A percentile compares a stretch with the other conserved stretches of the same genome.
Conservation (phyloP, 352 stramenopile species). For the Pythium rishiriense region DNA sequence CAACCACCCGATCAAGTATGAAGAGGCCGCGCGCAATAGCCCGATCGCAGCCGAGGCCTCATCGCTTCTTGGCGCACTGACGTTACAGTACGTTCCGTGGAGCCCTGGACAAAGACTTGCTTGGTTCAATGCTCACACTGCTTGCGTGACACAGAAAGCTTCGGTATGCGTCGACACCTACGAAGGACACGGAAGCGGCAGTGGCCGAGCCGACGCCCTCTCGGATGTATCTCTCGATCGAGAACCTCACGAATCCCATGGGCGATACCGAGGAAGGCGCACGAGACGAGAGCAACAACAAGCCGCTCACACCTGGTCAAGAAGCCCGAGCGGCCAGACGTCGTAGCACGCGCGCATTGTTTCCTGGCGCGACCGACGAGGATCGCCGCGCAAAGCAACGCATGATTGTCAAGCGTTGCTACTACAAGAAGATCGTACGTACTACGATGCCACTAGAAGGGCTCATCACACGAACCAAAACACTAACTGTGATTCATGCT, state of each 20-base stretch:
- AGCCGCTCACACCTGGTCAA: conserved; percentile 19
- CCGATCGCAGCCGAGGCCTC: conserved; percentile 16
- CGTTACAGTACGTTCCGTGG: conserved; percentile 23
- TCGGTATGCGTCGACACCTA: conserved; percentile 8
- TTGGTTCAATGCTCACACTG: no score
- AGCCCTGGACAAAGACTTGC: no score
- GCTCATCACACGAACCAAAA: not conserved
- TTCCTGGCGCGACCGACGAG: conserved; percentile 43
- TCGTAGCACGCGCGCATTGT: conserved; percentile 51
- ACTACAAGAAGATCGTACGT: conserved; percentile 84
- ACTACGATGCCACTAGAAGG: not conserved
- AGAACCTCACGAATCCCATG: conserved; percentile 21
- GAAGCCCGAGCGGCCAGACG: conserved; percentile 11
- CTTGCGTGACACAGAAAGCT: conserved; percentile 17
- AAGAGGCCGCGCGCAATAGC: not conserved
- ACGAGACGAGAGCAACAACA: conserved; percentile 14
- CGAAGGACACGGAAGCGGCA: not conserved
- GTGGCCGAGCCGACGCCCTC: not conserved
- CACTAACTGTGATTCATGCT: conserved; percentile 4
- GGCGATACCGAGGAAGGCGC: conserved; percentile 1
- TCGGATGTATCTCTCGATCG: conserved; percentile 23
- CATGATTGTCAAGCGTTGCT: conserved; percentile 71
- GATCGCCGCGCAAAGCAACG: conserved; percentile 65
- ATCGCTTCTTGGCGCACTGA: conserved; percentile 25
- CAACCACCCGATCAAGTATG: conserved; percentile 11